phyloP scores from a whole-genome alignment of 306 rosid genomes.

The Biancaea sappan region DNA sequence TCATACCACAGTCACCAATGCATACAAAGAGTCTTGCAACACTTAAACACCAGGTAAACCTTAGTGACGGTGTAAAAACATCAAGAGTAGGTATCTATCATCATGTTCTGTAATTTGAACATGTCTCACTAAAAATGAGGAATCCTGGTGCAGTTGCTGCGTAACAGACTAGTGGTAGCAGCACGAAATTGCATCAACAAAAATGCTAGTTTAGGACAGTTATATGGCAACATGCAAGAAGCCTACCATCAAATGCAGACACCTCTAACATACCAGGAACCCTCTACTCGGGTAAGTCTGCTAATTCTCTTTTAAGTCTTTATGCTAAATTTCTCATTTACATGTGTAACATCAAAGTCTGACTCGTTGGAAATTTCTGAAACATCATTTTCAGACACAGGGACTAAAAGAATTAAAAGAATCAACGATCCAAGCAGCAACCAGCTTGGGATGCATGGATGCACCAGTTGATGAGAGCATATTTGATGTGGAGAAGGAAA shows the following conservation, averaged over 20 bases:
- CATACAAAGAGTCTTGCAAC: slow-evolving; percentile 96
- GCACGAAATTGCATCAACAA: slow-evolving; percentile 73
- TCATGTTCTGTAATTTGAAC: background rate
- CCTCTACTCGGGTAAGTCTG: slow-evolving; percentile 61
- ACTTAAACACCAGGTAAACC: slow-evolving; percentile 89
- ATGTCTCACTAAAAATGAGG: slow-evolving; percentile 5
- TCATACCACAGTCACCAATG: slow-evolving; percentile 98
- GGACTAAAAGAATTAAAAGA: slow-evolving; percentile 65
- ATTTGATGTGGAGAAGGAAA: slow-evolving; percentile 74
- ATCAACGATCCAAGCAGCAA: slow-evolving; percentile 73
- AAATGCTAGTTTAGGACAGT: slow-evolving; percentile 90
- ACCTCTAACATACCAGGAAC: slow-evolving; percentile 73
- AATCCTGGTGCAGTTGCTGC: slow-evolving; percentile 64
- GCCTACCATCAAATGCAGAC: slow-evolving; percentile 93
- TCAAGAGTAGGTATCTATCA: background rate
- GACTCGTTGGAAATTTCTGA: background rate
- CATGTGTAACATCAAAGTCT: background rate
- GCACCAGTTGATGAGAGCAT: slow-evolving; percentile 79
- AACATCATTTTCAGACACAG: slow-evolving; percentile 31
- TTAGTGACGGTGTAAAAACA: background rate
- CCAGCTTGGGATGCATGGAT: slow-evolving; percentile 77
- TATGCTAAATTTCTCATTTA: too few relatives aligned
- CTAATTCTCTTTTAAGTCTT: too few relatives aligned
- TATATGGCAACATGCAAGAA: slow-evolving; percentile 94
- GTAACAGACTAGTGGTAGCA: slow-evolving; percentile 70